phyloP scores from a whole-genome alignment of 2,329 filamentous ascomycete genomes.

The Thermoascus crustaceus region DNA sequence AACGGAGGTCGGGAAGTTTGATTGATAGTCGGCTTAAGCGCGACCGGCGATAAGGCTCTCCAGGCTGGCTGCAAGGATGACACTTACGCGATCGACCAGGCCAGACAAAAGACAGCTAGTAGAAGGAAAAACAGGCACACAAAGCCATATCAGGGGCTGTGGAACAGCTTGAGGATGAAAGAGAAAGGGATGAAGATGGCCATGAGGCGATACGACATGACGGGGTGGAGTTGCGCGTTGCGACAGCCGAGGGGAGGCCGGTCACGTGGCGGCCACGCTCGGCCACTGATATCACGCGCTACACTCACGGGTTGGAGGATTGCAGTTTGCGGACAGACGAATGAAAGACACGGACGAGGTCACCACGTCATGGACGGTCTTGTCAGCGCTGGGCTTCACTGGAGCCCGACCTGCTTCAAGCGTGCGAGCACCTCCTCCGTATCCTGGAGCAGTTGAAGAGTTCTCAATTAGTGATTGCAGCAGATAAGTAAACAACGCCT shows the following conservation, averaged over 20 bases:
- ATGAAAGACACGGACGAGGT: constrained; percentile 4
- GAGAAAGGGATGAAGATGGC: constrained; percentile 9
- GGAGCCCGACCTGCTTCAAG: constrained; percentile 1
- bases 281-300: constrained; percentile 34
- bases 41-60: constrained; percentile 37
- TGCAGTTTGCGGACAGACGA: constrained; percentile 16
- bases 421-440: constrained; percentile 17
- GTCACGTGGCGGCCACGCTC: constrained; percentile 30
- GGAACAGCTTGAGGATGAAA: constrained; percentile 8
- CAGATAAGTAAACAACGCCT: constrained; percentile 20
- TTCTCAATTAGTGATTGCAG: constrained; percentile 26
- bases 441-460: constrained; percentile 21
- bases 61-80: constrained; percentile 39
- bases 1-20: background rate
- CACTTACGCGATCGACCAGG: constrained; percentile 32
- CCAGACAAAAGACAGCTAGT: constrained; percentile 41
- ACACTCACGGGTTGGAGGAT: constrained; percentile 16
- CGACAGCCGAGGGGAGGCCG: constrained; percentile 12
- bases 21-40: constrained; percentile 20
- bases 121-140: constrained; percentile 15
- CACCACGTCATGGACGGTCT: background rate
- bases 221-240: constrained; percentile 18
- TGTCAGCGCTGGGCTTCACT: background rate
- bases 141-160: constrained; percentile 11
- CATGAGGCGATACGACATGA: constrained; percentile 6